Base-by-base conservation (phyloP, 2,329 filamentous ascomycete genomes). In the Fusarium nematophilum region DNA sequence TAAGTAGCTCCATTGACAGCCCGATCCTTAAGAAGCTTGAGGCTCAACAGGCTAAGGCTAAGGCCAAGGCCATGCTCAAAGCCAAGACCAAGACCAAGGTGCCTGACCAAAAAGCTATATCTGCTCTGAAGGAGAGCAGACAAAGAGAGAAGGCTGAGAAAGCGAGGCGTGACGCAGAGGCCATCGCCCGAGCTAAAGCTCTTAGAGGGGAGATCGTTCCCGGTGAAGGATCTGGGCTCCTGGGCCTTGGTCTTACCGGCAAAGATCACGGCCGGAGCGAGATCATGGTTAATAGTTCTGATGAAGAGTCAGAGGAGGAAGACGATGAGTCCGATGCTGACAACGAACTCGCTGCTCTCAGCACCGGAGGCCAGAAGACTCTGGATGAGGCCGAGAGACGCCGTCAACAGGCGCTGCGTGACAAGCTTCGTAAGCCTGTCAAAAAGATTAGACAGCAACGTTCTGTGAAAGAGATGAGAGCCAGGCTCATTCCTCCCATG, bases 401-500 rank as follows among this genome's bases (percentile, higher is more conserved):
- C 4, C 76, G 78, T n/a, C 74, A 76, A 47, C 74, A 77, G 47
- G 76, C 83, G 23, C 71, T 87, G 63, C 84, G 80, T 34, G 74
- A 85, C 62, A 81, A 86, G 68, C 81, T 83, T 43, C 84, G 86
- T 36, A 88, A 87, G 11, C 94, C 94, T 0, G 87, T 96, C 52
- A 94, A 92, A 76, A 97, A 97, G 78, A 80, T 86, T 64, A 91
- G 92, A 72, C 86, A 92, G 45, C 82, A 89, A 59, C 87, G 94
- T 43, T 94, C 93, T 13, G 87, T 90, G 38, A 96, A 96, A 75
- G 95, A 99, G 76, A 94, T 97, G 87, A 90, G 94, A 66, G 94
- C 95, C 62, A 90, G 95, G 59, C 82, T 99, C 56, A 90, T 93
- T 26, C 95, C 96, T 7, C 92, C 96, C 64, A 90, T 99, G 77